phyloP scores from a whole-genome alignment of 1,284 basidiomycete species.

The Moesziomyces antarcticus region DNA sequence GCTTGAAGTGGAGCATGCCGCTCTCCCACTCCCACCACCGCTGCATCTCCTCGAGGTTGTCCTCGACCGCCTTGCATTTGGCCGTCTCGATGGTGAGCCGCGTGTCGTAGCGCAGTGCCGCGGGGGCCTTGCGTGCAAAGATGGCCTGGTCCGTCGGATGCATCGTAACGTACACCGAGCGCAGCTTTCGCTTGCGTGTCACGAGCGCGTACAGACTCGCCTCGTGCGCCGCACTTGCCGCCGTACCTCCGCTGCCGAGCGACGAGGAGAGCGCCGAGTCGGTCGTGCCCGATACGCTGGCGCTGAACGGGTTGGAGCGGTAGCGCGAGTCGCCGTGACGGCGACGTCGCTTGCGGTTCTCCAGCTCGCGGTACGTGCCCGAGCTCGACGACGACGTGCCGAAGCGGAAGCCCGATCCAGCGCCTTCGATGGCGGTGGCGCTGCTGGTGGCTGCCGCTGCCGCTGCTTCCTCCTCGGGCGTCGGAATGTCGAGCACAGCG shows the following conservation, averaged over 20 bases:
- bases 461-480: conserved; percentile 40
- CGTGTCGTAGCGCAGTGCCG: conserved; percentile 33
- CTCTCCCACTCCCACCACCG: conserved; percentile 53
- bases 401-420: conserved; percentile 34
- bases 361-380: conserved; percentile 40
- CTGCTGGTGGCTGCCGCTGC: conserved; percentile 26
- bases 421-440: conserved; percentile 19
- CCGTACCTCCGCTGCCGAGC: conserved; percentile 18
- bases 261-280: conserved; percentile 35
- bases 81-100: conserved; percentile 45
- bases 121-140: conserved; percentile 46
- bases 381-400: conserved; percentile 36
- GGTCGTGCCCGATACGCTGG: conserved; percentile 25
- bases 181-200: conserved; percentile 46
- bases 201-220: conserved; percentile 42
- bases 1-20: conserved; percentile 47
- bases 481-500: conserved; percentile 46
- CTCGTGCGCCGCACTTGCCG: conserved; percentile 27
- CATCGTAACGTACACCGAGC: conserved; percentile 44
- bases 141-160: conserved; percentile 48
- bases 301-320: conserved; percentile 37
- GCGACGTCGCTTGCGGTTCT: conserved; percentile 35
- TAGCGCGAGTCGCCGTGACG: conserved; percentile 35
- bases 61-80: conserved; percentile 39
- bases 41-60: conserved; percentile 50